Evolutionary conservation across 129 eudicot genomes (phyloP).

Genomic region (Dittrichia graveolens): DNA sequence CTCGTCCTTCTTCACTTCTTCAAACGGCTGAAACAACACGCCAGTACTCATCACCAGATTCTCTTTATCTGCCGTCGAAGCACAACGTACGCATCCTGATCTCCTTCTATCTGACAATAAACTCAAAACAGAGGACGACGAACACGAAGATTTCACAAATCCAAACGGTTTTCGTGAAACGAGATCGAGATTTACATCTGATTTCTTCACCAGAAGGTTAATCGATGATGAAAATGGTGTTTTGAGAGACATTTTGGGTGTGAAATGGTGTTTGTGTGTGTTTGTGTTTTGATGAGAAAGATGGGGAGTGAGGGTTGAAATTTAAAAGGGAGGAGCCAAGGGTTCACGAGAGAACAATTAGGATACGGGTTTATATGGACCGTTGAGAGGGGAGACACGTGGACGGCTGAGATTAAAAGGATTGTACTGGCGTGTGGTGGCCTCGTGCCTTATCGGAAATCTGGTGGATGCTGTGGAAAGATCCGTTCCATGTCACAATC

Average conservation of each 20-base stretch:
- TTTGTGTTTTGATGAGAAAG: constrained; percentile 14
- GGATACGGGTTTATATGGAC: constrained; percentile 33
- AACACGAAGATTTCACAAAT: constrained; percentile 18
- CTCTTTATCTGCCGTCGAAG: constrained; percentile 34
- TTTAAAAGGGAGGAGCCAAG: constrained; percentile 28
- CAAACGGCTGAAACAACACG: constrained; percentile 75
- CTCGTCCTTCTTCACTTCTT: constrained; percentile 79
- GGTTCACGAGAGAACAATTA: constrained; percentile 31
- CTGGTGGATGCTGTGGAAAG: constrained; percentile 33
- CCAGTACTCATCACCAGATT: constrained; percentile 46
- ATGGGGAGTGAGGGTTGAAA: constrained; percentile 23
- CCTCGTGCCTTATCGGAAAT: constrained; percentile 65
- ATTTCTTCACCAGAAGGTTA: constrained; percentile 17
- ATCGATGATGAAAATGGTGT: constrained; percentile 35
- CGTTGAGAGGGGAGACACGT: constrained; percentile 51
- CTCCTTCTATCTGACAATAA: constrained; percentile 28
- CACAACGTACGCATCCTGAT: constrained; percentile 36
- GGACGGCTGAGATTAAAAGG: constrained; percentile 38
- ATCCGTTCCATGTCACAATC: constrained; percentile 42
- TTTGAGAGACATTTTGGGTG: constrained; percentile 42
- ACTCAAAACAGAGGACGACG: constrained; percentile 21
- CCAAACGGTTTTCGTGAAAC: not conserved
- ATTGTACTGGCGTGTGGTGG: constrained; percentile 76
- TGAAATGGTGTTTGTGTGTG: constrained; percentile 16
- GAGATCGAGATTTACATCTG: constrained; percentile 20